These are phyloP conservation scores for Populus davidiana DNA, from an alignment of 345 rosid genomes.

Conservation along the genomic window DNA sequence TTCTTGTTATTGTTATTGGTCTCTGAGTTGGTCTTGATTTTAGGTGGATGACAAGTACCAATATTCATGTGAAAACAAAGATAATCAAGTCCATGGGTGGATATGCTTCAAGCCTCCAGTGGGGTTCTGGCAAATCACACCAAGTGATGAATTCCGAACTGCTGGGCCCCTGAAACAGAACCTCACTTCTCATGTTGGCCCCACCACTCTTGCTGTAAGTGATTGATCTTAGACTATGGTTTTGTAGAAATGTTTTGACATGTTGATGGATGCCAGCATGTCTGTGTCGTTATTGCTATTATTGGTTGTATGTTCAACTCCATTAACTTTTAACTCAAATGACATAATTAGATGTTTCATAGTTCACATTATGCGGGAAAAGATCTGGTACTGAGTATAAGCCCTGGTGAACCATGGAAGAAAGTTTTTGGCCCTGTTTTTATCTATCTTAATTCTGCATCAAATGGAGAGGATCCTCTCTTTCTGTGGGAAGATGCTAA, in stretches of 20 bases:
- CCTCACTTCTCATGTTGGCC: constrained; percentile 28
- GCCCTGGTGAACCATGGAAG: constrained; percentile 79
- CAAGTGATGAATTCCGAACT: constrained; percentile 29
- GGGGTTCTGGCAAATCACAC: constrained; percentile 31
- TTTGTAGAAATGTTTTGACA: not conserved
- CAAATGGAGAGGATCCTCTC: constrained; percentile 56
- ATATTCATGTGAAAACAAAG: constrained; percentile 21
- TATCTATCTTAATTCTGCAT: constrained; percentile 66
- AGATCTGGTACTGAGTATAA: constrained; percentile 61
- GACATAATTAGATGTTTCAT: constrained; percentile 43
- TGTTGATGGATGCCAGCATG: not conserved
- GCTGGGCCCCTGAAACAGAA: constrained; percentile 28
- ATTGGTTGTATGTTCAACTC: not conserved
- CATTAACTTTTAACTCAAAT: constrained; percentile 12
- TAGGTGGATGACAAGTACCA: constrained; percentile 32
- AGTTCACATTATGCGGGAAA: constrained; percentile 89
- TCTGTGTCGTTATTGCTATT: not conserved
- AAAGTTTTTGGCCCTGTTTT: constrained; percentile 94
- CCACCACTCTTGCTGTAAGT: constrained; percentile 29
- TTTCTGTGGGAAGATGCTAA: constrained; percentile 95
- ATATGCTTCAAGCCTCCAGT: constrained; percentile 19
- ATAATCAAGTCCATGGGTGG: constrained; percentile 26
- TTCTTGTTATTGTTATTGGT: not conserved
- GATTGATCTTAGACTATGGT: not conserved
- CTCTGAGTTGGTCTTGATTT: not conserved